These are phyloP conservation scores for Setaria italica DNA, from an alignment of 202 grass and related monocot genomes.

Conservation along the genomic window DNA sequence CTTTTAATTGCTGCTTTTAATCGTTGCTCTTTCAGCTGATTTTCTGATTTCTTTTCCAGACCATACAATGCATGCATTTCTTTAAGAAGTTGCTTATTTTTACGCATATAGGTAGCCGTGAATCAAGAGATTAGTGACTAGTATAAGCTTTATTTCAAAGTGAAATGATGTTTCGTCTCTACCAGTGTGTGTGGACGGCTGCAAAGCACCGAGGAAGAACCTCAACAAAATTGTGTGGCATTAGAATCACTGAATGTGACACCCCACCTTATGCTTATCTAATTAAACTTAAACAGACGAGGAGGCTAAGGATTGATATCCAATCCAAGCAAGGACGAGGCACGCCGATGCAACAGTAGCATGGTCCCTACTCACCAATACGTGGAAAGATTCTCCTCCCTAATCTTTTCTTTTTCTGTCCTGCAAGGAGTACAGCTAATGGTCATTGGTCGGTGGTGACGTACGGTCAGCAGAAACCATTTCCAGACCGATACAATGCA, in stretches of 20 bases:
- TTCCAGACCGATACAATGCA: conserved; percentile 22
- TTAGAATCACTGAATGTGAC: conserved; percentile 23
- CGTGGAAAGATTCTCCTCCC: neutral
- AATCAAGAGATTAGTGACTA: neutral
- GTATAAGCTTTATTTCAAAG: neutral
- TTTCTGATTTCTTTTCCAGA: neutral
- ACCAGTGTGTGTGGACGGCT: neutral
- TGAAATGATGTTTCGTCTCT: neutral
- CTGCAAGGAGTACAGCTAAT: neutral
- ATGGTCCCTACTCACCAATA: conserved; percentile 26
- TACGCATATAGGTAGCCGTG: neutral
- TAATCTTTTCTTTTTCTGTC: neutral
- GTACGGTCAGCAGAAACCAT: conserved; percentile 37
- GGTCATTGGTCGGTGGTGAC: conserved; percentile 1
- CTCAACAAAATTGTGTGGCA: neutral
- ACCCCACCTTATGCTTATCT: conserved; percentile 25
- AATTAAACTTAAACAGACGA: neutral
- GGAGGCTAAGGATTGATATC: conserved; percentile 13
- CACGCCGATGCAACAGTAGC: neutral
- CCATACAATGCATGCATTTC: neutral
- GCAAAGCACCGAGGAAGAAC: too few relatives aligned
- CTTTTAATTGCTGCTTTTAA: neutral
- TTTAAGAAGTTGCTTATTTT: neutral
- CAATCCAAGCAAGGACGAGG: neutral
- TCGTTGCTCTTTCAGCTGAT: neutral